Evolutionary conservation across 139 green algal species (phyloP), one percentile per base, ranked within the genome.

Genomic region (Coelastrella sp.): DNA sequence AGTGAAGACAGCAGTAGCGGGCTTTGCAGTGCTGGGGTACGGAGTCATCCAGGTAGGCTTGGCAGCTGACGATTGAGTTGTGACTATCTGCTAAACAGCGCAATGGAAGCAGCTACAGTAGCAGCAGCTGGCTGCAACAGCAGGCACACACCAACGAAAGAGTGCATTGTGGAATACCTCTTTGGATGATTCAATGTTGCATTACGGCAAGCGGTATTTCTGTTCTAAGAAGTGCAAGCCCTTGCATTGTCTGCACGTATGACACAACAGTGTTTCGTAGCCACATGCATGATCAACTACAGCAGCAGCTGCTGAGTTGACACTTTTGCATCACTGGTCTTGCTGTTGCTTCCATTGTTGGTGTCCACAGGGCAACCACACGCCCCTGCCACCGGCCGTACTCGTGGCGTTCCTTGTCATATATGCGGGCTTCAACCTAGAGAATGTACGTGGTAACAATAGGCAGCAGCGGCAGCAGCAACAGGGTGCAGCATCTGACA

Each of bases 361-460:
- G 7, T 38, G 62, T 40, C 1, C 66, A 50, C 60, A 75, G 80
- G 80, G 80, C 4, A 30, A 69, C 23, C 80, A 86, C 25, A 40
- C 53, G 2, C 80, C 64, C 13, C 66, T 86, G 50, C 64, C 80
- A 37, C 80, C 80, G 1, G 35, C 27, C 17, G 48, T 86, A 25
- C 48, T 86, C 21, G 45, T 53, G 19, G 80, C 66, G 48, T 79
- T 86, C 64, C 50, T 86, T 21, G 77, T 69, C 34, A 66, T 86
- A 2, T 86, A 86, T 63, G 64, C 80, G 6, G 80, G 80, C 30
- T 86, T 86, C 35, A 68, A 79, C 48, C 66, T 86, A 25, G 80
- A 41, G 19, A 48, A 60, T 27, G 3, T 34, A 38, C 48, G 67
- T 1, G 48, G 27, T 3, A 43, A 32, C n/a, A 48, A 30, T 4